Conservation (phyloP, 2,329 filamentous ascomycete species). For the Chaetomiaceae sp. region DNA sequence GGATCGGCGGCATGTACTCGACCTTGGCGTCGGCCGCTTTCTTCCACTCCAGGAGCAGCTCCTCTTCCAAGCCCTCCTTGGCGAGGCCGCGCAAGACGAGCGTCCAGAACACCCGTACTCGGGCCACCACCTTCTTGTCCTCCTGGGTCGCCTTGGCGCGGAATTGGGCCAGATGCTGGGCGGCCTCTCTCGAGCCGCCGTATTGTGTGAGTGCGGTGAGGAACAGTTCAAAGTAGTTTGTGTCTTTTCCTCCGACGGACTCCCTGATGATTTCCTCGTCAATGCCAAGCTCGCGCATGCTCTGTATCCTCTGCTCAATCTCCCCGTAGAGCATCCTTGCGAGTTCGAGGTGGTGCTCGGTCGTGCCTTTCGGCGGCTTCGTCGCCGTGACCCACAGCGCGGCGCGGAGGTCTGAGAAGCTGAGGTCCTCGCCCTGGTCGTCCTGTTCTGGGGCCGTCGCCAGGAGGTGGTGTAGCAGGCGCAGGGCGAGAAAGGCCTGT, state of each 20-base stretch:
- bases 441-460: slow-evolving; percentile 55
- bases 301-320: slow-evolving; percentile 25
- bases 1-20: slow-evolving; percentile 41
- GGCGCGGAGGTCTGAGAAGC: slow-evolving; percentile 39
- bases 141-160: slow-evolving; percentile 25
- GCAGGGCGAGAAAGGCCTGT: slow-evolving; percentile 57
- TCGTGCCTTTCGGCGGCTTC: slow-evolving; percentile 37
- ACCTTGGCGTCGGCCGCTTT: slow-evolving; percentile 39
- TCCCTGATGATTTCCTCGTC: slow-evolving; percentile 24
- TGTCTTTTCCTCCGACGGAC: slow-evolving; percentile 18
- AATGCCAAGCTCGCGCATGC: slow-evolving; percentile 16
- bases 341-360: slow-evolving; percentile 44
- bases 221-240: slow-evolving; percentile 38
- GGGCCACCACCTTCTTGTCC: slow-evolving; percentile 9
- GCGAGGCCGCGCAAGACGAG: slow-evolving; percentile 58
- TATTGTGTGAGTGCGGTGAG: slow-evolving; percentile 49
- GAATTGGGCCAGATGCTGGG: slow-evolving; percentile 38
- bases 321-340: slow-evolving; percentile 41
- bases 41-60: slow-evolving; percentile 34
- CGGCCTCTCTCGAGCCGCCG: slow-evolving; percentile 51
- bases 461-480: slow-evolving; percentile 48
- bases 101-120: slow-evolving; percentile 39
- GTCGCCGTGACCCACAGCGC: slow-evolving; percentile 41
- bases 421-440: slow-evolving; percentile 31
- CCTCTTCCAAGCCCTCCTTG: slow-evolving; percentile 50